These are phyloP conservation scores for Dictyostelium firmibasis DNA, from an alignment of 78 protist genomes.

Conservation along the genomic window DNA sequence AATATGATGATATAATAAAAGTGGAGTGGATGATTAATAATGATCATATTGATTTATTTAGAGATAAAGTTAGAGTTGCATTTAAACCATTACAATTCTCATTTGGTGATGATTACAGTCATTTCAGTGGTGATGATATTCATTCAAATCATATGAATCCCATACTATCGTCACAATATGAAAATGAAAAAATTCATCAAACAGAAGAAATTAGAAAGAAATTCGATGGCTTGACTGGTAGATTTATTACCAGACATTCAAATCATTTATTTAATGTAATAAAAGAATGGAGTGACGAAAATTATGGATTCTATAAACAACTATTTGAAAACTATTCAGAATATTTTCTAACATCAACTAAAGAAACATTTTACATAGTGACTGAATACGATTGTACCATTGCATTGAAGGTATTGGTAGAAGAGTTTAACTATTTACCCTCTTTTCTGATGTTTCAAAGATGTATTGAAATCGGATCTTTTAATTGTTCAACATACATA, in stretches of 20 bases:
- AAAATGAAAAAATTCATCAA: not conserved
- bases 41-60: not conserved
- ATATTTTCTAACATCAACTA: not conserved
- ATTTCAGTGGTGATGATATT: not conserved
- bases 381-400: not conserved
- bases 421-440: not conserved
- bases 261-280: not conserved
- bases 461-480: not conserved
- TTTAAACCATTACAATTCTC: not conserved
- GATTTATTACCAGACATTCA: not conserved
- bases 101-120: not conserved
- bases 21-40: not conserved
- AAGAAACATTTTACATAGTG: not conserved
- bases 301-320: not conserved
- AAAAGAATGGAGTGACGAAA: not conserved
- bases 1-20: not conserved
- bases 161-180: not conserved
- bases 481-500: not conserved
- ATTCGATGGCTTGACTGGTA: not conserved
- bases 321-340: not conserved
- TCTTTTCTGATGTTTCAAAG: not conserved
- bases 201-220: not conserved
- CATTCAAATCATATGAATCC: not conserved
- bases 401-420: not conserved
- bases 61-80: not conserved